A percentile compares a stretch with the other conserved stretches of the same genome.
Conservation (phyloP, 345 rosid species). For the Barbarea vulgaris region DNA sequence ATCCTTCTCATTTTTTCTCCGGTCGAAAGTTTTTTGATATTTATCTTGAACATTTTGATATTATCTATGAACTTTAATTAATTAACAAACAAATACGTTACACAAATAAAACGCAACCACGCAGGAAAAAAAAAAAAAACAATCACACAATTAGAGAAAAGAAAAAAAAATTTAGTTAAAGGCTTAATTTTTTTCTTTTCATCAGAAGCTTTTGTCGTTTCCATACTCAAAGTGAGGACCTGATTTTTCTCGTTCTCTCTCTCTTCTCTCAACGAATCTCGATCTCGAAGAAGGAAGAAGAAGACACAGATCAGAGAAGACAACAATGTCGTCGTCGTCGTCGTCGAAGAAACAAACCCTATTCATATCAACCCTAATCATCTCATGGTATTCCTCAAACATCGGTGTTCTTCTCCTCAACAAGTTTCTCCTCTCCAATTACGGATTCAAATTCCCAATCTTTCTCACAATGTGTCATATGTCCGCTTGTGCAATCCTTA, state of each 20-base stretch:
- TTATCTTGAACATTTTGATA: neutral
- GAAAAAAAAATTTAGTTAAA: neutral
- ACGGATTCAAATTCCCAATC: slow-evolving; percentile 90
- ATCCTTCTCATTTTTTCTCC: neutral
- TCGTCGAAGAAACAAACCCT: slow-evolving; percentile 51
- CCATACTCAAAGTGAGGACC: slow-evolving; percentile 37
- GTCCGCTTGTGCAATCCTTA: slow-evolving; percentile 84
- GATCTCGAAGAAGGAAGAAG: slow-evolving; percentile 36
- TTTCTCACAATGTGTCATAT: slow-evolving; percentile 98
- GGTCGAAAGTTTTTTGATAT: neutral
- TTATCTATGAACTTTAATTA: neutral
- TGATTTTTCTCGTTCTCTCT: slow-evolving; percentile 33
- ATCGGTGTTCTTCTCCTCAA: slow-evolving; percentile 92
- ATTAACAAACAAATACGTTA: neutral
- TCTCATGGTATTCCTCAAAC: slow-evolving; percentile 86
- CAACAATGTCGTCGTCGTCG: slow-evolving; percentile 36
- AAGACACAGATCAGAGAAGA: slow-evolving; percentile 15
- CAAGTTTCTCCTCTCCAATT: slow-evolving; percentile 87
- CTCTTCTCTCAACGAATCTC: slow-evolving; percentile 31
- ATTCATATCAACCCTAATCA: slow-evolving; percentile 61
- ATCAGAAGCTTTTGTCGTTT: slow-evolving; percentile 22
- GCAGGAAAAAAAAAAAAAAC: neutral
- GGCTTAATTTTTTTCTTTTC: neutral
- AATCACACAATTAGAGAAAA: neutral
- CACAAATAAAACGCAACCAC: neutral